These are phyloP conservation scores for Blumeriella jaapii DNA, from an alignment of 2,329 filamentous ascomycete species.

Conservation along the genomic window DNA sequence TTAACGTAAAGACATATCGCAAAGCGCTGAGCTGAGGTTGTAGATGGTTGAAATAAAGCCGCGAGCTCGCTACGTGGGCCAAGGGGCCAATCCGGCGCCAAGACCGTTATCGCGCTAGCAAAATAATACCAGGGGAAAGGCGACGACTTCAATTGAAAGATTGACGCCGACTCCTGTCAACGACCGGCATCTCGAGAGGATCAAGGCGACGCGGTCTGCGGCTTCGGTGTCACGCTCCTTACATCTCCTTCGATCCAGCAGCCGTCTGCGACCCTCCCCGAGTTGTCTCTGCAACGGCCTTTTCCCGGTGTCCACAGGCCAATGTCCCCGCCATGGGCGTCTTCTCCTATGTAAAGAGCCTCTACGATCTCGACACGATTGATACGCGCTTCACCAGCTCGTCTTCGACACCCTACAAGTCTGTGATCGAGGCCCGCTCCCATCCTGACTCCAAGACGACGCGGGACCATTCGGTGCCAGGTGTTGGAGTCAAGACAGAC, in stretches of 20 bases:
- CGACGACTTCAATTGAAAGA: neutral
- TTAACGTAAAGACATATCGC: no score
- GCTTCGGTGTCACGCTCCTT: slow-evolving; percentile 11
- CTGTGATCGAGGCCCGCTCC: slow-evolving; percentile 39
- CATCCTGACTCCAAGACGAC: slow-evolving; percentile 30
- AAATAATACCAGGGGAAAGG: no score
- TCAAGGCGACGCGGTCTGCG: slow-evolving; percentile 1
- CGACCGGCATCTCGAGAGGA: neutral
- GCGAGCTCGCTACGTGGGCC: no score
- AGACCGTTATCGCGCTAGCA: no score
- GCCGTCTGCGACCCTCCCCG: slow-evolving; percentile 2
- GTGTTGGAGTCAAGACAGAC: slow-evolving; percentile 27
- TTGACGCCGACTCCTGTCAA: neutral
- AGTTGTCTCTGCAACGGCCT: neutral
- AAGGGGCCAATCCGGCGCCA: no score
- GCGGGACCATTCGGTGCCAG: slow-evolving; percentile 21
- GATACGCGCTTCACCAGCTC: slow-evolving; percentile 64
- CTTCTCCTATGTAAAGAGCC: slow-evolving; percentile 34
- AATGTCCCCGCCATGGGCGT: slow-evolving; percentile 23
- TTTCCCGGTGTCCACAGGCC: slow-evolving; percentile 4
- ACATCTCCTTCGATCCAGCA: neutral
- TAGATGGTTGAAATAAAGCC: no score
- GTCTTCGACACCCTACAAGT: slow-evolving; percentile 54
- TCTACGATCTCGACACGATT: slow-evolving; percentile 57
- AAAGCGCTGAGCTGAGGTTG: no score